A percentile compares a stretch with the other conserved stretches of the same genome.
Conservation (phyloP, 2,329 filamentous ascomycete species). For the Triangularia setosa region DNA sequence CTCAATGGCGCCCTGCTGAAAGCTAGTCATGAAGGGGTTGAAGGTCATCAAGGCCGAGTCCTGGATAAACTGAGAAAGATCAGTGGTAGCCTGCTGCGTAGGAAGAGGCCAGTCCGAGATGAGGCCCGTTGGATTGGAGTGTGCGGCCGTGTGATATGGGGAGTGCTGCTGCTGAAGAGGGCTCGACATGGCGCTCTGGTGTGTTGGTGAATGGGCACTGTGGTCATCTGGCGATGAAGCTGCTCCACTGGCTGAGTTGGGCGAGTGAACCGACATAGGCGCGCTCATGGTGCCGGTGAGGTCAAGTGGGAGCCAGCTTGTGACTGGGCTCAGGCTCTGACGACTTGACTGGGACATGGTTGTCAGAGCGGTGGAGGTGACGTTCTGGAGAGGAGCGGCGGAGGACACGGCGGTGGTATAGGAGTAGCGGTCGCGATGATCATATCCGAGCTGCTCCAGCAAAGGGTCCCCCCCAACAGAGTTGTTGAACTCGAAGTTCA, state of each 20-base stretch:
- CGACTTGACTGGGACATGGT: constrained; percentile 38
- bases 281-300: constrained; percentile 35
- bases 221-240: constrained; percentile 51
- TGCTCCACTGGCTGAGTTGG: constrained; percentile 40
- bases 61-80: constrained; percentile 52
- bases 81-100: constrained; percentile 35
- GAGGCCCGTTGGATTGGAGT: constrained; percentile 44
- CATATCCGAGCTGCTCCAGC: constrained; percentile 56
- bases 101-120: constrained; percentile 59
- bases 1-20: constrained; percentile 54
- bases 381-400: constrained; percentile 35
- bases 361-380: constrained; percentile 34
- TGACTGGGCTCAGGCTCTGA: constrained; percentile 44
- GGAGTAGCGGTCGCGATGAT: constrained; percentile 55
- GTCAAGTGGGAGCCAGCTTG: constrained; percentile 45
- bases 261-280: constrained; percentile 34
- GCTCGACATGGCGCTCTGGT: constrained; percentile 48
- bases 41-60: constrained; percentile 55
- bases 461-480: constrained; percentile 54
- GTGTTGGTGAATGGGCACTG: constrained; percentile 43
- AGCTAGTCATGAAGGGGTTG: constrained; percentile 48
- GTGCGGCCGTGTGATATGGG: constrained; percentile 49
- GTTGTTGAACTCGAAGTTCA: constrained; percentile 59
- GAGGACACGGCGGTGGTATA: constrained; percentile 38
- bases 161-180: constrained; percentile 47